phyloP scores from a whole-genome alignment of 805 yeast species.

The Priceomyces medius region DNA sequence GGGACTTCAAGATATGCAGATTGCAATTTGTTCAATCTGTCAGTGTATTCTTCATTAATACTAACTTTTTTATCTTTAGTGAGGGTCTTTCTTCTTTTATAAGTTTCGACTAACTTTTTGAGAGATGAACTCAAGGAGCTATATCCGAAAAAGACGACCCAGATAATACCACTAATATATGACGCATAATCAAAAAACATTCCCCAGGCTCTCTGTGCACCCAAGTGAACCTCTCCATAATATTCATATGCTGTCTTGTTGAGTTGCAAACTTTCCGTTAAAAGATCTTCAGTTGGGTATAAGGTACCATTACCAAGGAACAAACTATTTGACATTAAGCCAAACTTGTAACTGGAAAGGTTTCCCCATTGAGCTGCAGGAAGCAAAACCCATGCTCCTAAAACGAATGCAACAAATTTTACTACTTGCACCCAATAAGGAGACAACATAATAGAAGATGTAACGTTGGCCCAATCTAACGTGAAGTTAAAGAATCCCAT shows the following conservation, averaged over 20 bases:
- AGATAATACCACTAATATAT: conserved; percentile 46
- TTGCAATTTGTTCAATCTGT: conserved; percentile 43
- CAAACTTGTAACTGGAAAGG: conserved; percentile 28
- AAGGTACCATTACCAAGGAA: conserved; percentile 34
- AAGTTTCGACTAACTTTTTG: conserved; percentile 8
- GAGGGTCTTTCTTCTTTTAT: conserved; percentile 3
- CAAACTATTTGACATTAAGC: conserved; percentile 48
- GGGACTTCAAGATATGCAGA: conserved; percentile 44
- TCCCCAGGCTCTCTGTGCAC: conserved; percentile 50
- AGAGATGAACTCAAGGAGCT: conserved; percentile 21
- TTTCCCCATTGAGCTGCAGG: conserved; percentile 49
- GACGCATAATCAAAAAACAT: conserved; percentile 56
- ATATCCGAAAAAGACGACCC: conserved; percentile 43
- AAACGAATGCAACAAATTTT: conserved; percentile 46
- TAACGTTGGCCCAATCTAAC: conserved; percentile 54
- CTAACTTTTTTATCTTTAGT: conserved; percentile 2
- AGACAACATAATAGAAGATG: conserved; percentile 48
- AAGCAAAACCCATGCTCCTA: conserved; percentile 49
- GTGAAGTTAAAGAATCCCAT: conserved; percentile 50
- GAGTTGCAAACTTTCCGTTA: conserved; percentile 39
- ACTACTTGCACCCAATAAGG: conserved; percentile 55
- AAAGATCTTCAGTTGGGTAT: conserved; percentile 43
- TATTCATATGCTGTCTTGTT: conserved; percentile 46
- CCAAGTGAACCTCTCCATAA: conserved; percentile 47
- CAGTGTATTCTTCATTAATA: conserved; percentile 28